Percentiles rank a stretch among this genome's conserved stretches.
These are phyloP conservation scores for Aspergillus sclerotiicarbonarius DNA, from an alignment of 495 filamentous ascomycete genomes.

Conservation along the genomic window DNA sequence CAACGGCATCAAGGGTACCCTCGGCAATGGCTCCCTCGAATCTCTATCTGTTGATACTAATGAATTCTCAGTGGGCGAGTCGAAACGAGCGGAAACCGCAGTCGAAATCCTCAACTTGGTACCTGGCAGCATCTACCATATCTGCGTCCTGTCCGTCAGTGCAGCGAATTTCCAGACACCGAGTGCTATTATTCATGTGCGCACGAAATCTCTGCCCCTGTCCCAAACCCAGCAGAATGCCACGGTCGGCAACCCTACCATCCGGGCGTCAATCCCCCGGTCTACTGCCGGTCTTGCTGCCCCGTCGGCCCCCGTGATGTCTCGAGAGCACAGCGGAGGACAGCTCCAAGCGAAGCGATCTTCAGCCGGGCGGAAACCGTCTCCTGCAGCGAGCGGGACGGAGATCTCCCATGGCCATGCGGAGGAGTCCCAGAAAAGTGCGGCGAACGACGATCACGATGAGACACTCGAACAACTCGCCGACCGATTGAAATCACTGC, in stretches of 20 bases:
- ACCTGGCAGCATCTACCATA: slow-evolving; percentile 84
- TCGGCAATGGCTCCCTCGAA: not conserved
- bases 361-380: slow-evolving; percentile 70
- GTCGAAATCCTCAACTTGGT: slow-evolving; percentile 83
- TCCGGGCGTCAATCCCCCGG: slow-evolving; percentile 43
- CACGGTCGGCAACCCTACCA: slow-evolving; percentile 35
- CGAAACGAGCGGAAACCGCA: slow-evolving; percentile 78
- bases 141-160: slow-evolving; percentile 86
- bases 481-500: slow-evolving; percentile 66
- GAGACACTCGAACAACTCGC: slow-evolving; percentile 59
- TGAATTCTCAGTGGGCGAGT: slow-evolving; percentile 70
- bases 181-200: slow-evolving; percentile 77
- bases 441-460: slow-evolving; percentile 29
- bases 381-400: slow-evolving; percentile 63
- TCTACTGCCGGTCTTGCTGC: slow-evolving; percentile 53
- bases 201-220: slow-evolving; percentile 60
- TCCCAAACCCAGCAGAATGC: slow-evolving; percentile 53
- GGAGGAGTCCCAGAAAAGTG: slow-evolving; percentile 38
- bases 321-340: slow-evolving; percentile 60
- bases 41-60: slow-evolving; percentile 2
- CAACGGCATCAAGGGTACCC: slow-evolving; percentile 85
- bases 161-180: slow-evolving; percentile 87
- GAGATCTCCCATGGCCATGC: slow-evolving; percentile 40
- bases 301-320: slow-evolving; percentile 53
- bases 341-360: slow-evolving; percentile 60